Conservation (phyloP, 2,329 filamentous ascomycete species). For the Alternaria dauci region DNA sequence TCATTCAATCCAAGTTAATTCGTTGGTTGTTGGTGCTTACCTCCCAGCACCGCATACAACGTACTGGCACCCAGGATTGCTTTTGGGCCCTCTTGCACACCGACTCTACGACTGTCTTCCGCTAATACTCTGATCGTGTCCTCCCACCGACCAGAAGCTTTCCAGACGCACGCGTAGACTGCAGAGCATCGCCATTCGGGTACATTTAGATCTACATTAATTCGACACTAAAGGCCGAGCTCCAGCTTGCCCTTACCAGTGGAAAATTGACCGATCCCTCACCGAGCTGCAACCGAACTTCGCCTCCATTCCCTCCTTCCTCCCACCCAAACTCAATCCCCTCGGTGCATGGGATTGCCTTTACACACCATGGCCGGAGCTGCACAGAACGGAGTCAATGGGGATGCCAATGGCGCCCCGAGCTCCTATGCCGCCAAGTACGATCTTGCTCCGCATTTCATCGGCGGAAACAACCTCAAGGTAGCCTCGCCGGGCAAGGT, state of each 20-base stretch:
- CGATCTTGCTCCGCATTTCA: constrained; percentile 90
- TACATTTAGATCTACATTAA: constrained; percentile 22
- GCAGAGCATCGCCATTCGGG: constrained; percentile 11
- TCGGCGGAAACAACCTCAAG: constrained; percentile 88
- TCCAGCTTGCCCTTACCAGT: constrained; percentile 30
- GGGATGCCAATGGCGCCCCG: constrained; percentile 61
- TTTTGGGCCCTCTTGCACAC: constrained; percentile 14
- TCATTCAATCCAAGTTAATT: constrained; percentile 10
- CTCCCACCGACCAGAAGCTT: constrained; percentile 30
- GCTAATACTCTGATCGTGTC: constrained; percentile 32
- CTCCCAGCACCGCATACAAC: constrained; percentile 22
- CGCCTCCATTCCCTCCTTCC: constrained; percentile 12
- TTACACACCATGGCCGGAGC: constrained; percentile 47
- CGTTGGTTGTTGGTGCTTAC: constrained; percentile 31
- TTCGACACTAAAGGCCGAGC: constrained; percentile 32
- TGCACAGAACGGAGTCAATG: constrained; percentile 48
- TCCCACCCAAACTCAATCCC: constrained; percentile 22
- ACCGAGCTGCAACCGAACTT: constrained; percentile 22
- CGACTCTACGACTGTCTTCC: constrained; percentile 21
- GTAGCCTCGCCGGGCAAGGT: constrained; percentile 85
- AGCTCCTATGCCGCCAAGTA: constrained; percentile 81
- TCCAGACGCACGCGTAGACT: constrained; percentile 4
- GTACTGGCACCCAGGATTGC: constrained; percentile 12
- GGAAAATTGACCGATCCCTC: constrained; percentile 37
- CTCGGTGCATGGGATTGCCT: constrained; percentile 38